Percentiles rank a stretch among this genome's conserved stretches.
These are phyloP conservation scores for Somion occarium DNA, from an alignment of 1,284 basidiomycete genomes.

Conservation along the genomic window DNA sequence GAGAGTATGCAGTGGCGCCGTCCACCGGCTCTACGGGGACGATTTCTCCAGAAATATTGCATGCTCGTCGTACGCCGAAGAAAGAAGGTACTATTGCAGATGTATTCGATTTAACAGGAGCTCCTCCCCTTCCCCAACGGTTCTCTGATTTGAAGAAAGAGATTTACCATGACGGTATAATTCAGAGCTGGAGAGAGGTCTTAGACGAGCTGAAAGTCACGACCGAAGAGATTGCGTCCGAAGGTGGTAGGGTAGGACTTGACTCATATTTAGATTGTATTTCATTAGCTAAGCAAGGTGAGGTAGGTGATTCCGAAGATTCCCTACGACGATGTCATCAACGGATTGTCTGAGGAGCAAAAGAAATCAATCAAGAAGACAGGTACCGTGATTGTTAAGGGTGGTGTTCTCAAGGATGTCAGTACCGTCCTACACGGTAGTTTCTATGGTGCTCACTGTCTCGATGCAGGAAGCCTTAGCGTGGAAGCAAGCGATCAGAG, in stretches of 20 bases:
- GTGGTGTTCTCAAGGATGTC: constrained; percentile 52
- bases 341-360: constrained; percentile 36
- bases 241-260: constrained; percentile 13
- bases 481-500: constrained; percentile 56
- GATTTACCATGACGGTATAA: constrained; percentile 45
- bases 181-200: constrained; percentile 53
- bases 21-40: too few species aligned
- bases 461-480: constrained; percentile 45
- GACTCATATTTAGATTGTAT: neutral
- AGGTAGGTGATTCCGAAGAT: constrained; percentile 55
- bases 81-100: constrained; percentile 38
- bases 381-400: constrained; percentile 59
- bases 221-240: constrained; percentile 39
- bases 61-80: neutral
- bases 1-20: too few species aligned
- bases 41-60: too few species aligned
- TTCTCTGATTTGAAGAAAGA: constrained; percentile 59
- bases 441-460: constrained; percentile 7
- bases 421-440: constrained; percentile 1
- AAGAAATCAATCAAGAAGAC: constrained; percentile 43
- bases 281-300: neutral
- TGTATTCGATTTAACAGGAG: constrained; percentile 53
- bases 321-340: constrained; percentile 42
- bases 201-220: constrained; percentile 43
- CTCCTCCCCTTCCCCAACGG: constrained; percentile 44